A percentile compares a stretch with the other conserved stretches of the same genome.
These are phyloP conservation scores for Puccinia horiana DNA, from an alignment of 1,284 basidiomycete species.

Conservation along the genomic window DNA sequence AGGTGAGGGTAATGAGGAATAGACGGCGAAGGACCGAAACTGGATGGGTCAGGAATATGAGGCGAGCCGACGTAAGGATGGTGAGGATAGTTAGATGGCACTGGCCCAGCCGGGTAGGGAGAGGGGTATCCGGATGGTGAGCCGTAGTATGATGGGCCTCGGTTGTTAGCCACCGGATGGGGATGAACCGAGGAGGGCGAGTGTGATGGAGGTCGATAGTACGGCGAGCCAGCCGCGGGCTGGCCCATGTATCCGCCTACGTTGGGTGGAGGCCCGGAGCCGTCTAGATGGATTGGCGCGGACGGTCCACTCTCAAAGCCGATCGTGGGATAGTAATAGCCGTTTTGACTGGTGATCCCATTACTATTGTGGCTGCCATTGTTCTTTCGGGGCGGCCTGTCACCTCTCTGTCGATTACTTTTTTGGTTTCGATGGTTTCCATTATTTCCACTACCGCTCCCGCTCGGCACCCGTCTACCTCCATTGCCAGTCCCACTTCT, in stretches of 20 bases:
- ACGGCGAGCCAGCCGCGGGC: conserved; percentile 16
- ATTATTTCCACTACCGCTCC: conserved; percentile 18
- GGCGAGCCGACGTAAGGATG: conserved; percentile 22
- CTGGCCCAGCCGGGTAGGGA: conserved; percentile 7
- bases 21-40: not conserved
- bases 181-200: conserved; percentile 28
- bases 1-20: conserved; percentile 1
- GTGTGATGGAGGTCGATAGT: conserved; percentile 32
- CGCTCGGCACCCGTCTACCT: conserved; percentile 2
- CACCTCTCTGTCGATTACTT: not conserved
- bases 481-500: not conserved
- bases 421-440: not conserved
- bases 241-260: conserved; percentile 19
- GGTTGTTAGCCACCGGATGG: not conserved
- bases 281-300: conserved; percentile 32
- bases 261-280: conserved; percentile 18
- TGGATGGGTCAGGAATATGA: conserved; percentile 24
- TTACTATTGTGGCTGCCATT: conserved; percentile 5
- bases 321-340: conserved; percentile 20
- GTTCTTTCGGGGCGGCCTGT: conserved; percentile 1
- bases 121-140: conserved; percentile 27
- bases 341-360: not conserved
- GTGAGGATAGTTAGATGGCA: conserved; percentile 12
- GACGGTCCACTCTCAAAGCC: conserved; percentile 29
- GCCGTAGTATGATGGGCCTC: conserved; percentile 18